phyloP scores from a whole-genome alignment of 2,329 filamentous ascomycete species.

The Cladosporium sp. region DNA sequence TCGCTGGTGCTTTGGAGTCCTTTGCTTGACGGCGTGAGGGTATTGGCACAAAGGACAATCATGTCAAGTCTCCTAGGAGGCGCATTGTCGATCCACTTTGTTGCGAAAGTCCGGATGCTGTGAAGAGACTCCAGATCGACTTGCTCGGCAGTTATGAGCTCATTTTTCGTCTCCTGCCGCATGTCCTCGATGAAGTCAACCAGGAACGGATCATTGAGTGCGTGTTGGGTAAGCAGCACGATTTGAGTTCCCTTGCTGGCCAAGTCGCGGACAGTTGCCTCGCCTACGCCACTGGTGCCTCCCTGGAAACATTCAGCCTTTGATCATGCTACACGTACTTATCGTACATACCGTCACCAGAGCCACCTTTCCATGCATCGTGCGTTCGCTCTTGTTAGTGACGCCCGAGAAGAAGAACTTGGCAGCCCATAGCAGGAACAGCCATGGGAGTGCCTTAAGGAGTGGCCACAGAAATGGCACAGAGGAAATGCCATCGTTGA shows the following conservation, averaged over 20 bases:
- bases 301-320: conserved; percentile 53
- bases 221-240: conserved; percentile 81
- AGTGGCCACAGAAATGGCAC: conserved; percentile 41
- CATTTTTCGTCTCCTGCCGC: conserved; percentile 72
- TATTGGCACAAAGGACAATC: conserved; percentile 83
- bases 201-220: conserved; percentile 81
- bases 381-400: conserved; percentile 71
- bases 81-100: conserved; percentile 95
- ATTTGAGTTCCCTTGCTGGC: conserved; percentile 85
- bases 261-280: conserved; percentile 71
- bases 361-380: conserved; percentile 91
- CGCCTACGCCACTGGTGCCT: conserved; percentile 90
- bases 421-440: conserved; percentile 56
- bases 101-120: conserved; percentile 89
- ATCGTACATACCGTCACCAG: conserved; percentile 72
- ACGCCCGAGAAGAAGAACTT: conserved; percentile 81
- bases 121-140: conserved; percentile 87
- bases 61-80: conserved; percentile 87
- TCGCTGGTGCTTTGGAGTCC: conserved; percentile 66
- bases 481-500: conserved; percentile 57
- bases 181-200: conserved; percentile 91
- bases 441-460: conserved; percentile 55
- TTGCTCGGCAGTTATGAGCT: conserved; percentile 92
- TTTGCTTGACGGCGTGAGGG: conserved; percentile 68
- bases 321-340: not conserved